A percentile compares a stretch with the other conserved stretches of the same genome.
Conservation (phyloP, 78 protist genomes). For the Capsaspora owczarzaki region DNA sequence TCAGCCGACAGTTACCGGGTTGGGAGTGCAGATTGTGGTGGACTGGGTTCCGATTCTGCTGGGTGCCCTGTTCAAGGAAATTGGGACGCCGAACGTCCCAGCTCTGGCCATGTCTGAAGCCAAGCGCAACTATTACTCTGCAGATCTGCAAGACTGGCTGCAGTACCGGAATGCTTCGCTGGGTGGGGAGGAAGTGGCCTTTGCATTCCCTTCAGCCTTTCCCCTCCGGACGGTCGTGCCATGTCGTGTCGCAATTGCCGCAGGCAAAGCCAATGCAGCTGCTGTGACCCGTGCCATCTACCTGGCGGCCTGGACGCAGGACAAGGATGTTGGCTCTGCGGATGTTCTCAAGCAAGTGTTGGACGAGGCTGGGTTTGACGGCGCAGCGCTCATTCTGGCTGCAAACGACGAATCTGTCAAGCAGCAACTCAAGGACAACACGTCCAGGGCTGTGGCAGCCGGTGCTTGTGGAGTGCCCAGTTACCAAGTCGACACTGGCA, state of each 20-base stretch:
- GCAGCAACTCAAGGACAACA: conserved; percentile 1
- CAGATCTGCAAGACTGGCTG: not conserved
- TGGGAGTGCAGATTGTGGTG: not conserved
- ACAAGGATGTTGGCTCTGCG: not conserved
- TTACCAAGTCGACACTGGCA: not conserved
- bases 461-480: conserved; percentile 20
- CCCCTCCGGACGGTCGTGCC: conserved; percentile 7
- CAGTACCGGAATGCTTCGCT: not conserved
- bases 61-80: not conserved
- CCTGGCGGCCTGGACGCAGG: not conserved
- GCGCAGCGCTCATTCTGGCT: not conserved
- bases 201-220: not conserved
- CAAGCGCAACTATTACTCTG: not conserved
- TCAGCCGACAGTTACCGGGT: not conserved
- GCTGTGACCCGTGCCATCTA: not conserved
- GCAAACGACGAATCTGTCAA: not conserved
- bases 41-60: not conserved
- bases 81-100: conserved; percentile 15
- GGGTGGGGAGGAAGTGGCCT: too few species aligned
- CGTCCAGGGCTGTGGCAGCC: not conserved
- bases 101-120: not conserved
- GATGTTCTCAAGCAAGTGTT: not conserved
- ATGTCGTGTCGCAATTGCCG: not conserved
- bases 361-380: not conserved
- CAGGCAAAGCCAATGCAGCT: not conserved